Base-by-base conservation (phyloP, 2,329 filamentous ascomycete species). In the Ilyonectria destructans region DNA sequence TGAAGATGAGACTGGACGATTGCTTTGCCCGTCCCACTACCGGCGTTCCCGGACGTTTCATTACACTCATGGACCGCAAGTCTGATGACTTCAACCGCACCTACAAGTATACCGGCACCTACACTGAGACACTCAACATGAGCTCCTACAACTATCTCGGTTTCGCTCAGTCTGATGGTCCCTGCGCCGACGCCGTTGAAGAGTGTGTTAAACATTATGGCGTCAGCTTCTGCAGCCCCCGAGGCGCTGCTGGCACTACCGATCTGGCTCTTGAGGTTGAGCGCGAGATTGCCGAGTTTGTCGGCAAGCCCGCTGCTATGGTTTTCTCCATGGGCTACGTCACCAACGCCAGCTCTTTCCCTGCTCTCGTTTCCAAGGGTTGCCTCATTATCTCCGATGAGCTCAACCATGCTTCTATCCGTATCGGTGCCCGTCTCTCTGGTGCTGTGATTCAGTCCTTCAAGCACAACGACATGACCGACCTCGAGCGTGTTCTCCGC, bases 61-160 rank as follows among this genome's bases (percentile, higher is more conserved):
- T 99, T 77, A 98, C 94, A 26, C 87, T 99, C 45, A 88, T 98
- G 74, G 96, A 98, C 81, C 94, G 96, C 78, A 92, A 90, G 75
- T 97, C 95, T 3, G 89, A 96, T 78, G 94, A 99, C 79, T 95
- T 94, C 86, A 99, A 99, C 84, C 88, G 92, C 77, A 92, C 92
- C 66, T 99, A 97, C 85, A 90, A 93, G 79, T 91, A 95, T 81
- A 95, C 93, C 2, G 96, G 96, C 65, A 97, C 94, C 55, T 92
- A 90, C 67, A 98, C 96, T 1, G 94, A 99, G 82, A 98, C 96
- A 0, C 86, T 99, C 76, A 99, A 99, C 84, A 93, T 99, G 92
- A 98, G 96, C 85, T 99, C 96, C 1, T 99, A 99, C 88, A 99
- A 99, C 83, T 99, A 99, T 80, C 93, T 99, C 26, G 96, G 96